Evolutionary conservation across 257 asterid species (phyloP), one percentile per base, ranked within the genome.

Genomic region (Knoxia roxburghii): DNA sequence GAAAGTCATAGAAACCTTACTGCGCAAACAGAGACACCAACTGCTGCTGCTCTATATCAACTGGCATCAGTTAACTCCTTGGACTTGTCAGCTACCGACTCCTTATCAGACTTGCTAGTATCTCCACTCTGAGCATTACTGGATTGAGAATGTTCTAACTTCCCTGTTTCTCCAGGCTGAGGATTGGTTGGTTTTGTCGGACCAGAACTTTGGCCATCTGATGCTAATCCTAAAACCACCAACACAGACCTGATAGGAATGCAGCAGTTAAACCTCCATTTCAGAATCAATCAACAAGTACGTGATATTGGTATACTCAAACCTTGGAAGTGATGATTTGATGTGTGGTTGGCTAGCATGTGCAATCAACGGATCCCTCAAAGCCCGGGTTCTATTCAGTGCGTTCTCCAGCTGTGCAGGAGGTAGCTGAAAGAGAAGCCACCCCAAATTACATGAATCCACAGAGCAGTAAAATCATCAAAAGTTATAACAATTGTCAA

Each of bases 291-390:
- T 41, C 55, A 30, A 68, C 27, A 63, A 55, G 50, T 37, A 23
- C 9, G 15, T 8, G 32, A 48, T 30, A 33, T 50, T 51, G 64
- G 30, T 33, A 40, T 33, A 48, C 14, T 17, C 14, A 37, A 70
- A 91, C 98, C 99, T 94, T 70, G 97, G 96, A 70, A 94, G 96
- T 6, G 95, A 82, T 53, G 97, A 79, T 78, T 80, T 83, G 72
- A 94, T 83, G 80, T 80, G 85, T 32, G 84, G 88, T 77, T 94
- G 96, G 83, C 83, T 83, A 74, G 96, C 96, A 75, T 94, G 97
- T 54, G 84, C 96, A 75, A 81, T 84, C 76, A 94, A 78, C n/a
- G 96, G 93, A 80, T 85, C 92, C 81, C 68, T 90, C 71, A 94
- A 88, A 48, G 83, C 97, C 14, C 95, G 83, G 7, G 80, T 86